A percentile compares a stretch with the other conserved stretches of the same genome.
Evolutionary conservation across 2,329 filamentous ascomycete species (phyloP).

Genomic region (Blastomyces parvus): DNA sequence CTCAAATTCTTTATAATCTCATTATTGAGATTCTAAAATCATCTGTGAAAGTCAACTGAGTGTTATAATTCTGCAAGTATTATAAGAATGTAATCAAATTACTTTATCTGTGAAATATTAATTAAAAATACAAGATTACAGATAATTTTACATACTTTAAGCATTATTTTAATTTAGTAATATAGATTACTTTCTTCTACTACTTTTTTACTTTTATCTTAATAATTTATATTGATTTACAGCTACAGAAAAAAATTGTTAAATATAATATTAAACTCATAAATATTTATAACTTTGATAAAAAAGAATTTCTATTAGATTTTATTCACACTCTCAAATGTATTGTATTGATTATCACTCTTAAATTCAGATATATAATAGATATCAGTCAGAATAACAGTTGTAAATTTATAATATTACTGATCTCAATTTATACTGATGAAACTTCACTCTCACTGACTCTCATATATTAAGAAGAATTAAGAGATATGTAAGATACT

Average conservation of each 20-base stretch:
- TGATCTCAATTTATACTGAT: neutral
- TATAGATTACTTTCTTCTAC: neutral
- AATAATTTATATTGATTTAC: neutral
- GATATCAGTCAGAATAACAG: neutral
- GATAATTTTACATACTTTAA: conserved; percentile 12
- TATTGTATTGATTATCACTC: conserved; percentile 4
- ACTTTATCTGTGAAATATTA: conserved; percentile 7
- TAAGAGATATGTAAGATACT: too few species aligned
- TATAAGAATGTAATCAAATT: conserved; percentile 5
- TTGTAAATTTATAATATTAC: conserved; percentile 7
- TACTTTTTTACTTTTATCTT: neutral
- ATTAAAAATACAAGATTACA: conserved; percentile 6
- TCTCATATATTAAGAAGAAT: too few species aligned
- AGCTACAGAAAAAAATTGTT: conserved; percentile 7
- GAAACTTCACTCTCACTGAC: too few species aligned
- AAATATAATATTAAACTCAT: conserved; percentile 9
- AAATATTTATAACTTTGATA: conserved; percentile 13
- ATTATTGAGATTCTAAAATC: neutral
- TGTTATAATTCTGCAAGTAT: conserved; percentile 2
- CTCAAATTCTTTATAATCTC: neutral
- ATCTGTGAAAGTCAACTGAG: neutral
- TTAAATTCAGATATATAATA: neutral
- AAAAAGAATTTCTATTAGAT: conserved; percentile 7
- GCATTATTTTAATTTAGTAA: conserved; percentile 7
- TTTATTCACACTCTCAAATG: conserved; percentile 5